Conservation (phyloP, 176 grass and related monocot species). For the Musa schizocarpa region DNA sequence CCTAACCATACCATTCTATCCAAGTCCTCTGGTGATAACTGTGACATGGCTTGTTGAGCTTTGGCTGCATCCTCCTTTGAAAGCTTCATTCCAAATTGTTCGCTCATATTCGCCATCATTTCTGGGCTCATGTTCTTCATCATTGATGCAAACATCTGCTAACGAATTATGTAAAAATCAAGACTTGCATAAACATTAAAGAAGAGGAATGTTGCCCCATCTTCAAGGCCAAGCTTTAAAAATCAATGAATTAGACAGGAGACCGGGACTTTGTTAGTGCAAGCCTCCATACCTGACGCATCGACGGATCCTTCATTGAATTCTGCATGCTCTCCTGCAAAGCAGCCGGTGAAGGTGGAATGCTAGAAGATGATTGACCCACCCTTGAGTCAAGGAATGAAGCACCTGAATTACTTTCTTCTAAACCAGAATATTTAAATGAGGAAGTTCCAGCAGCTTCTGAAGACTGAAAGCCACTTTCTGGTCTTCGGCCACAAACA, state of each 20-base stretch:
- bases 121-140: slow-evolving; percentile 96
- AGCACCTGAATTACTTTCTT: slow-evolving; percentile 15
- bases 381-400: slow-evolving; percentile 31
- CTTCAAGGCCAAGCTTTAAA: not conserved
- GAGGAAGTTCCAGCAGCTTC: slow-evolving; percentile 17
- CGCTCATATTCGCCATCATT: slow-evolving; percentile 92
- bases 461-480: slow-evolving; percentile 24
- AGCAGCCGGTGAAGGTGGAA: slow-evolving; percentile 40
- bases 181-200: not conserved
- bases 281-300: slow-evolving; percentile 54
- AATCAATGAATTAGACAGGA: not conserved
- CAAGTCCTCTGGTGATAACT: slow-evolving; percentile 77
- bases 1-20: slow-evolving; percentile 77
- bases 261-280: not conserved
- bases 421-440: not conserved
- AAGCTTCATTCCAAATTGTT: slow-evolving; percentile 90
- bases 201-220: not conserved
- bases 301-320: slow-evolving; percentile 89
- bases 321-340: slow-evolving; percentile 65
- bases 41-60: slow-evolving; percentile 76
- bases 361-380: slow-evolving; percentile 35
- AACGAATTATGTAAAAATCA: slow-evolving; percentile 14
- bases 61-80: slow-evolving; percentile 86
- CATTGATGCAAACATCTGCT: slow-evolving; percentile 86
- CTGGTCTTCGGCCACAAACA: slow-evolving; percentile 18